Evolutionary conservation across 2,329 filamentous ascomycete species (phyloP), one percentile per base, ranked within the genome.

Genomic region (Fusarium sp.): DNA sequence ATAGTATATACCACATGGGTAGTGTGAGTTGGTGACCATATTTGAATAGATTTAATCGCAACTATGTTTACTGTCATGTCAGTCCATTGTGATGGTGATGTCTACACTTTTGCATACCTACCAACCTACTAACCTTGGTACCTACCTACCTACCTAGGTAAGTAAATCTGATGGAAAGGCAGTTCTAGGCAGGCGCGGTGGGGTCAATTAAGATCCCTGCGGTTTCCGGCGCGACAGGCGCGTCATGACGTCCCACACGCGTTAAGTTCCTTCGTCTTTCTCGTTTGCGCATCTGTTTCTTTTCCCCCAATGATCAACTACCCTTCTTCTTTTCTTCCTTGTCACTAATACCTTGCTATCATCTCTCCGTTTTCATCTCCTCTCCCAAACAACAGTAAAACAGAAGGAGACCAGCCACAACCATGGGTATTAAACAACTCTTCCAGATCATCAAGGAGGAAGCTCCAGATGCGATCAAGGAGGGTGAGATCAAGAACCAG

Each of bases 401-500:
- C 6, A n/a, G 13, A 38, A 62, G 61, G 46, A 58, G 61, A 60
- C 47, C 8, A 49, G 45, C 25, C 43, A 75, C 74, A 72, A 84
- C 71, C 43, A 90, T 89, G 86, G 86, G 88, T 80, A 91, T 91
- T 75, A 91, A 90, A 85, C 89, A 92, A 75, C 87, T 96, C 45
- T 94, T 91, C 80, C 87, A 89, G 72, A 91, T 96, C 80, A 94
- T 96, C 82, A 92, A 92, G 77, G 94, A 98, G 78, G 92, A 98
- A 84, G 93, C 94, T 72, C 96, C 96, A n/a, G 93, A 94, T 82
- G 92, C 96, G 34, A 89, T 98, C 86, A 98, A 98, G 82, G 92
- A 94, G 78, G 94, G 96, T 65, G 96, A 99, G 79, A 99, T 99
- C 86, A 99, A 99, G 84, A 95, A 95, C 75, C 96, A 99, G 73